Percentiles rank a stretch among this genome's conserved stretches.
Conservation (phyloP, 139 green algal species). For the Haematococcus lacustris region DNA sequence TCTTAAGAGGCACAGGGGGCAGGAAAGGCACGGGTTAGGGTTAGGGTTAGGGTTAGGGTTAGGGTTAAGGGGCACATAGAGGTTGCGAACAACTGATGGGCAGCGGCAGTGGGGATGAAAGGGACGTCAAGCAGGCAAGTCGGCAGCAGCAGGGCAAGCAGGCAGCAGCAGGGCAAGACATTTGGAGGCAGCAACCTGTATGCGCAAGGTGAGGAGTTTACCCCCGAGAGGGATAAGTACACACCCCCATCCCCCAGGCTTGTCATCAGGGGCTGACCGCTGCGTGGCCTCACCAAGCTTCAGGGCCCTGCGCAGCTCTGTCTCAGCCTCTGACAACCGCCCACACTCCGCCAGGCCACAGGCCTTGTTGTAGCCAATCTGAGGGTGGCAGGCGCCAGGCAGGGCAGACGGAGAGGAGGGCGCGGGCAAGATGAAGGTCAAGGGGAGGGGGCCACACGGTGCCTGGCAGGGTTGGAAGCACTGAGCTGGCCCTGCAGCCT, state of each 20-base stretch:
- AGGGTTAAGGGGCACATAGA: too few species aligned
- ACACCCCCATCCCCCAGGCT: neutral
- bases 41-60: too few species aligned
- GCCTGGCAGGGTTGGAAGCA: too few species aligned
- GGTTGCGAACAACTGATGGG: too few species aligned
- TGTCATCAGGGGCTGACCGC: too few species aligned
- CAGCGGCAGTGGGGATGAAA: too few species aligned
- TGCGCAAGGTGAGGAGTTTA: neutral
- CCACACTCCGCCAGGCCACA: constrained; percentile 57
- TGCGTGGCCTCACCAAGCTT: constrained; percentile 43
- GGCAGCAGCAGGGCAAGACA: neutral
- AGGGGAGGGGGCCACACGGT: too few species aligned
- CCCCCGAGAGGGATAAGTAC: neutral
- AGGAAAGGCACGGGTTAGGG: too few species aligned
- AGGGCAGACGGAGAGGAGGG: too few species aligned
- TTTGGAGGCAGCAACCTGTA: neutral
- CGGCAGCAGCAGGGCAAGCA: neutral
- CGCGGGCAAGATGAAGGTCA: too few species aligned
- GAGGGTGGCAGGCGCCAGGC: too few species aligned
- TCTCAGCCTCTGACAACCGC: constrained; percentile 51
- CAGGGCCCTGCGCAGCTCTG: constrained; percentile 63
- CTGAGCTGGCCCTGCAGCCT: too few species aligned
- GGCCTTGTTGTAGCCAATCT: constrained; percentile 75
- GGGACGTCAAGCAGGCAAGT: neutral
- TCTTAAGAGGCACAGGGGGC: neutral